These are phyloP conservation scores for Bipolaris victoriae DNA, from an alignment of 2,329 filamentous ascomycete species.

Conservation along the genomic window DNA sequence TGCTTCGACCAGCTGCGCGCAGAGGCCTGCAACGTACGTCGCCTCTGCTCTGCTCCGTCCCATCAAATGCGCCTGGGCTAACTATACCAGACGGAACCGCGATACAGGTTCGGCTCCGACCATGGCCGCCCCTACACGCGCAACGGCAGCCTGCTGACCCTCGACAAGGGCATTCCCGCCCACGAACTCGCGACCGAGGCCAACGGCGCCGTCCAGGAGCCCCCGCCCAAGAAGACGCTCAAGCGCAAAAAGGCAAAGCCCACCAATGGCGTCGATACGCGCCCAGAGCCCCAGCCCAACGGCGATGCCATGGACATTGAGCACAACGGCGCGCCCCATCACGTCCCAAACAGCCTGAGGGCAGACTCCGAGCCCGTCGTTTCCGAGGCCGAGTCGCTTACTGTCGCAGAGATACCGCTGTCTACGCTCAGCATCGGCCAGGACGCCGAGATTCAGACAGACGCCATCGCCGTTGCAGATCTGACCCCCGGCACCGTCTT, in stretches of 20 bases:
- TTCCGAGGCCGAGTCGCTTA: constrained; percentile 48
- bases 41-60: background rate
- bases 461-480: constrained; percentile 40
- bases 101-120: constrained; percentile 48
- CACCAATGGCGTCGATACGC: constrained; percentile 41
- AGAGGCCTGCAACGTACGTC: constrained; percentile 43
- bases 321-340: constrained; percentile 39
- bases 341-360: constrained; percentile 38
- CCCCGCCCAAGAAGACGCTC: constrained; percentile 40
- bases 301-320: constrained; percentile 58
- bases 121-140: constrained; percentile 50
- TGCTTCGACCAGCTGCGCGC: constrained; percentile 54
- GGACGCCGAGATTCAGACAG: constrained; percentile 47
- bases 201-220: constrained; percentile 41
- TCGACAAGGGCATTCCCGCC: constrained; percentile 46
- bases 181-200: constrained; percentile 44
- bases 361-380: constrained; percentile 46
- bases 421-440: constrained; percentile 50
- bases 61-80: constrained; percentile 15
- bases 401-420: constrained; percentile 46
- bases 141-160: constrained; percentile 45
- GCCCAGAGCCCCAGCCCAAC: constrained; percentile 47
- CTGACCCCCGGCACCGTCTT: constrained; percentile 41
- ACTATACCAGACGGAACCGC: constrained; percentile 38
- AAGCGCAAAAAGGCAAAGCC: constrained; percentile 46